Evolutionary conservation across 2,329 filamentous ascomycete species (phyloP).

Genomic region (Cladophialophora immunda): DNA sequence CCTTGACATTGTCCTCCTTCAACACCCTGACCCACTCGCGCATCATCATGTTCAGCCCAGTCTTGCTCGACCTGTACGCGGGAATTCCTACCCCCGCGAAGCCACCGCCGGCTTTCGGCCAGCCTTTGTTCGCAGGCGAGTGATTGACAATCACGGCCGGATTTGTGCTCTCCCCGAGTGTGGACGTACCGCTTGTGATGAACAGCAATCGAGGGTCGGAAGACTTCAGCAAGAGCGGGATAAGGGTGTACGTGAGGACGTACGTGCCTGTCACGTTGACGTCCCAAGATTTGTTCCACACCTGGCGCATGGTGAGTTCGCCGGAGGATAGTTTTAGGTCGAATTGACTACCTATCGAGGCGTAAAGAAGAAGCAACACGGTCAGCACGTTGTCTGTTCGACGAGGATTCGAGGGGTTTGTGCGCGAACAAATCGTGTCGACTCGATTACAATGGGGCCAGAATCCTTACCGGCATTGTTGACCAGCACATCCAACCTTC

Average conservation of each 20-base stretch:
- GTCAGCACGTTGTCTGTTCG: background rate
- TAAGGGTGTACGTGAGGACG: slow-evolving; percentile 56
- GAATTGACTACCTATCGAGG: slow-evolving; percentile 39
- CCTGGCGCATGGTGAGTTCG: slow-evolving; percentile 49
- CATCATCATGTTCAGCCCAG: slow-evolving; percentile 61
- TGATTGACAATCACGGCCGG: slow-evolving; percentile 52
- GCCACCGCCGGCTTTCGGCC: slow-evolving; percentile 51
- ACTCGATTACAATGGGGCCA: background rate
- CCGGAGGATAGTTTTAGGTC: slow-evolving; percentile 44
- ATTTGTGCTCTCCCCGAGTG: slow-evolving; percentile 44
- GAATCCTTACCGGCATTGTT: slow-evolving; percentile 36
- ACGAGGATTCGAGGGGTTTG: background rate
- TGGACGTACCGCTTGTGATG: slow-evolving; percentile 55
- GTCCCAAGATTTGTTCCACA: slow-evolving; percentile 59
- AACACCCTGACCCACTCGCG: slow-evolving; percentile 55
- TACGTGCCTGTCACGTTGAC: slow-evolving; percentile 62
- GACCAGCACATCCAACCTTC: slow-evolving; percentile 34
- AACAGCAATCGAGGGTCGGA: slow-evolving; percentile 59
- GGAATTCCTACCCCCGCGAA: slow-evolving; percentile 29
- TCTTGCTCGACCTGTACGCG: slow-evolving; percentile 55
- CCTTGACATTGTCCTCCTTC: slow-evolving; percentile 60
- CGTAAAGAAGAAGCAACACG: background rate
- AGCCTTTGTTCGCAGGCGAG: slow-evolving; percentile 50
- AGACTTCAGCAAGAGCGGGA: slow-evolving; percentile 61
- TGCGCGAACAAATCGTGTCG: background rate